Percentiles rank a stretch among this genome's conserved stretches.
Evolutionary conservation across 257 asterid species (phyloP).

Genomic region (Jaltomata sinuosa): DNA sequence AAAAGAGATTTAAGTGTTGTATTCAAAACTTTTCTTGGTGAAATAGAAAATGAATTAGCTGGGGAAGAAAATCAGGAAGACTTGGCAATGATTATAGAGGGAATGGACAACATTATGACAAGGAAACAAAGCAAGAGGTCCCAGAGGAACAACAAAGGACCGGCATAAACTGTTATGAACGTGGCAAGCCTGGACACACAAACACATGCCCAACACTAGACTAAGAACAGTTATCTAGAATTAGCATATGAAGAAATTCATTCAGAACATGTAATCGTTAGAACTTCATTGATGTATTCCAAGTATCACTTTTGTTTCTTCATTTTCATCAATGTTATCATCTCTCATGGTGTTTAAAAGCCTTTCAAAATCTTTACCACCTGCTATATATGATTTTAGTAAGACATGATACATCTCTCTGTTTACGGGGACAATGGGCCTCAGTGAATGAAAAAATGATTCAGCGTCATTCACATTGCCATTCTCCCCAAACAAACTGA

Average conservation of each 20-base stretch:
- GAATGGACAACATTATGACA: background rate
- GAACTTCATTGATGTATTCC: background rate
- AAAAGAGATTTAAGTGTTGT: background rate
- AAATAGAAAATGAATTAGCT: background rate
- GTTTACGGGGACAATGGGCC: constrained; percentile 12
- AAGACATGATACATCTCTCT: constrained; percentile 33
- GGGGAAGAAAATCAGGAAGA: background rate
- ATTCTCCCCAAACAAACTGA: constrained; percentile 34
- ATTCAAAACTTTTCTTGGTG: background rate
- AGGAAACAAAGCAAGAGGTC: background rate
- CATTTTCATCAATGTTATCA: constrained; percentile 36
- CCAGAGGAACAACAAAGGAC: background rate
- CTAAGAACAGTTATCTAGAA: background rate
- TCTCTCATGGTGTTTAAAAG: constrained; percentile 30
- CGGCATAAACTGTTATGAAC: background rate
- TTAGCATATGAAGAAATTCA: background rate
- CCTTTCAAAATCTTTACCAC: constrained; percentile 30
- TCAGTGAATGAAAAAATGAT: constrained; percentile 25
- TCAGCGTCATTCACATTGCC: constrained; percentile 27
- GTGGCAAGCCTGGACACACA: background rate
- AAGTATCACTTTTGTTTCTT: constrained; percentile 39
- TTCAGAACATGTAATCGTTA: background rate
- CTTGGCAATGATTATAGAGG: background rate
- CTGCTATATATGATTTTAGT: constrained; percentile 19
- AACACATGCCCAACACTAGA: background rate